Evolutionary conservation across 352 stramenopile genomes (phyloP).

Genomic region (Saprolegnia diclina): DNA sequence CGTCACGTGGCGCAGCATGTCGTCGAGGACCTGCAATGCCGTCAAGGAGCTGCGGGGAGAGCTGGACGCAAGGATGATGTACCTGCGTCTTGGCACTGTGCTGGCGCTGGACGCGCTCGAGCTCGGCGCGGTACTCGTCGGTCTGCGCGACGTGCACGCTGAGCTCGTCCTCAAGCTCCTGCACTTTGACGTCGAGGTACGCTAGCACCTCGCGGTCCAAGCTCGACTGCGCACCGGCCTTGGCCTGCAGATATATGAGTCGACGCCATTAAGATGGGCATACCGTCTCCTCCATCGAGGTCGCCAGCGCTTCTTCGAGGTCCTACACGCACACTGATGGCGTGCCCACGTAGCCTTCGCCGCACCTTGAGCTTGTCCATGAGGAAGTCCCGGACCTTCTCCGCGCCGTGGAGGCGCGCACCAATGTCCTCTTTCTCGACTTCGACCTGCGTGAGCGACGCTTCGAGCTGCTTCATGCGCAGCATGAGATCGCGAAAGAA

Average conservation of each 20-base stretch:
- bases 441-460: conserved; percentile 54
- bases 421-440: conserved; percentile 74
- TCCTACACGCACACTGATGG: conserved; percentile 30
- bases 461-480: conserved; percentile 59
- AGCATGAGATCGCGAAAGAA: conserved; percentile 79
- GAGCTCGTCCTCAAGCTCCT: conserved; percentile 63
- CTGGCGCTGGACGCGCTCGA: conserved; percentile 48
- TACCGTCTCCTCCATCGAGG: conserved; percentile 41
- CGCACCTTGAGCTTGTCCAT: conserved; percentile 65
- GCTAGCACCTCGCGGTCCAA: conserved; percentile 81
- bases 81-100: conserved; percentile 55
- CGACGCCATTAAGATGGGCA: not conserved
- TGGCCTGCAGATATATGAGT: conserved; percentile 16
- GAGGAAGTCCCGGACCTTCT: conserved; percentile 77
- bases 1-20: conserved; percentile 68
- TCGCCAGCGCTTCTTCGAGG: conserved; percentile 54
- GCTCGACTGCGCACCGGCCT: conserved; percentile 60
- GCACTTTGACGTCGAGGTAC: conserved; percentile 69
- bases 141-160: conserved; percentile 53
- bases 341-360: not conserved
- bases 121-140: conserved; percentile 40
- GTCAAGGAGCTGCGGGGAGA: not conserved
- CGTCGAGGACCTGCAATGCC: conserved; percentile 61
- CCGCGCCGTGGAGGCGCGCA: conserved; percentile 57
- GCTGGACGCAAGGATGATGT: not conserved